Evolutionary conservation across 2,329 filamentous ascomycete species (phyloP), one percentile per base, ranked within the genome.

Genomic region (Ophiostoma pallidulum): DNA sequence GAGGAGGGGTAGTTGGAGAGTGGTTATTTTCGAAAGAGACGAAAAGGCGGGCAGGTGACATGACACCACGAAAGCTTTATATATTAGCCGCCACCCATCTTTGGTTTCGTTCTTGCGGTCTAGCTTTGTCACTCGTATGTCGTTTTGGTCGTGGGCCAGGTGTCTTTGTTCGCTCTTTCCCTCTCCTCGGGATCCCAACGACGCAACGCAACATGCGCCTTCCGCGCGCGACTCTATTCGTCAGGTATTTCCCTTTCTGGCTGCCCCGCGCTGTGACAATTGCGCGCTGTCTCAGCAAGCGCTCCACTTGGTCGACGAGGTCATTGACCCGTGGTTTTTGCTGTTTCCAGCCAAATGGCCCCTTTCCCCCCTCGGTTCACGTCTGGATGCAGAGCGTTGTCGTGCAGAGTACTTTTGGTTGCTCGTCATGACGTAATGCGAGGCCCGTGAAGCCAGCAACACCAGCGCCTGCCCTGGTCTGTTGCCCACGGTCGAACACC

Each of bases 181-280:
- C 28, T 19, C 35, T 49, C 41, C n/a, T 24, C 41, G 36, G 47
- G 19, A 35, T 16, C 22, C 29, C n/a, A 43, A n/a, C n/a, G n/a
- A n/a, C n/a, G n/a, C 40, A 20, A 45, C 24, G 37, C 42, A 49
- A 38, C 24, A 32, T 49, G 47, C 47, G 12, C 47, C 42, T 41
- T 32, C 29, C 36, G 39, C 36, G 24, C 36, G 41, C 20, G 10
- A 5, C 32, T 45, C 36, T 40, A 49, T 44, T 49, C 47, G 47
- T 36, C 45, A 35, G 36, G n/a, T 39, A 14, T n/a, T 33, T 26
- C 31, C 20, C 26, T 18, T 24, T 31, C 13, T 37, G 14, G 24
- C 33, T n/a, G 35, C 37, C 47, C 47, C 20, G 31, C 47, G 35
- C 37, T 33, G n/a, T n/a, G n/a, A n/a, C n/a, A n/a, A n/a, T n/a